phyloP scores from a whole-genome alignment of 306 rosid species.

The Castanea sativa region DNA sequence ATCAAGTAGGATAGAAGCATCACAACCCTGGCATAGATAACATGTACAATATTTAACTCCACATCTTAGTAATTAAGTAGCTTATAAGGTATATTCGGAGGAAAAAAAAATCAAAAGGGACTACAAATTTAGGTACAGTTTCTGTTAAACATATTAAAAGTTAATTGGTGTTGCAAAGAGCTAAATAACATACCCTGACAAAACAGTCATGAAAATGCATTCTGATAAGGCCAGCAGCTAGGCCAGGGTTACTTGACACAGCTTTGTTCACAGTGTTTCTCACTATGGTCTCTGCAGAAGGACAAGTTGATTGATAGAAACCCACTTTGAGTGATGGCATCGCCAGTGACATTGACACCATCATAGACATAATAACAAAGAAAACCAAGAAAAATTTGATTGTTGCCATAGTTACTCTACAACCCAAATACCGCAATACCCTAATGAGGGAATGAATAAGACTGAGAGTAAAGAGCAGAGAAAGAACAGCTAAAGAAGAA shows the following conservation, averaged over 20 bases:
- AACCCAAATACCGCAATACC: too few species aligned
- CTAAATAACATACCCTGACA: slow-evolving; percentile 27
- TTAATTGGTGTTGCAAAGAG: not conserved
- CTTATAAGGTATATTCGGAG: too few species aligned
- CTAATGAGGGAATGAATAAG: not conserved
- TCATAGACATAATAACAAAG: not conserved
- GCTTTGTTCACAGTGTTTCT: slow-evolving; percentile 26
- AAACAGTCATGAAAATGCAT: slow-evolving; percentile 53
- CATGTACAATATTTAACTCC: not conserved
- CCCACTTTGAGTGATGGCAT: slow-evolving; percentile 18
- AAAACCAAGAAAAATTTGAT: not conserved
- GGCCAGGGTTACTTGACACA: slow-evolving; percentile 29
- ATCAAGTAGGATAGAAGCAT: slow-evolving; percentile 32
- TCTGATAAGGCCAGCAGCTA: slow-evolving; percentile 38
- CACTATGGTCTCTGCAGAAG: slow-evolving; percentile 29
- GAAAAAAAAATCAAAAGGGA: too few species aligned
- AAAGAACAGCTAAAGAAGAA: not conserved
- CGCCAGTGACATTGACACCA: slow-evolving; percentile 11
- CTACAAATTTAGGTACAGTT: not conserved
- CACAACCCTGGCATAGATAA: slow-evolving; percentile 26
- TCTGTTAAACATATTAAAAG: too few species aligned
- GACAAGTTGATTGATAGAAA: slow-evolving; percentile 28
- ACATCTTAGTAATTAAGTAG: too few species aligned
- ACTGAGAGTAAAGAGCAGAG: too few species aligned
- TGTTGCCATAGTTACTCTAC: too few species aligned